phyloP scores from a whole-genome alignment of 2,329 filamentous ascomycete genomes.

The Aaosphaeria pasadenensis region DNA sequence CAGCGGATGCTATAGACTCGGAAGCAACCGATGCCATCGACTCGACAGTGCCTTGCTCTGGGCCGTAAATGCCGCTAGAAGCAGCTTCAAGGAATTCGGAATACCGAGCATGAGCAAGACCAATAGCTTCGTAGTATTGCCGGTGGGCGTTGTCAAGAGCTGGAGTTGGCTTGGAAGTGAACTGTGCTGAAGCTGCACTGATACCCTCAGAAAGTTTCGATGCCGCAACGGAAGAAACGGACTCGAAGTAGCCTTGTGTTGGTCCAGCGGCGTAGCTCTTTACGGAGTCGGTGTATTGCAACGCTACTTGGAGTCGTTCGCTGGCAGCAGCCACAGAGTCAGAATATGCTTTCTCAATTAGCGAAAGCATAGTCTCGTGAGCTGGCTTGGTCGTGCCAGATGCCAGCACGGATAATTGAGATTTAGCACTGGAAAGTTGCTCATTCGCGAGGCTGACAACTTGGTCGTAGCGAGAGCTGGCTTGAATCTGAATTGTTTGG shows the following conservation, averaged over 20 bases:
- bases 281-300: slow-evolving; percentile 42
- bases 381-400: slow-evolving; percentile 67
- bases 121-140: slow-evolving; percentile 76
- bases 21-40: slow-evolving; percentile 37
- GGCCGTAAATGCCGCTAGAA: slow-evolving; percentile 63
- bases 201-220: slow-evolving; percentile 69
- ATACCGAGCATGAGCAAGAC: slow-evolving; percentile 75
- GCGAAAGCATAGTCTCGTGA: slow-evolving; percentile 67
- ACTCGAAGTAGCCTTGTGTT: slow-evolving; percentile 51
- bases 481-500: slow-evolving; percentile 48
- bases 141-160: slow-evolving; percentile 59
- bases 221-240: slow-evolving; percentile 66
- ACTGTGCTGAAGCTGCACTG: slow-evolving; percentile 67
- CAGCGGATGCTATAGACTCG: slow-evolving; percentile 41
- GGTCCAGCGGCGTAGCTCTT: slow-evolving; percentile 41
- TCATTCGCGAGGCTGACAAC: slow-evolving; percentile 65
- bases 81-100: slow-evolving; percentile 71
- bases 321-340: slow-evolving; percentile 62
- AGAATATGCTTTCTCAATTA: slow-evolving; percentile 67
- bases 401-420: slow-evolving; percentile 64
- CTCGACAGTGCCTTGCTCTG: slow-evolving; percentile 33
- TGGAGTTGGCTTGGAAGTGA: slow-evolving; percentile 61
- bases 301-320: slow-evolving; percentile 54
- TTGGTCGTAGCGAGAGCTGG: slow-evolving; percentile 58
- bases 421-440: slow-evolving; percentile 64